Conservation (phyloP, 192 early-diverging fungal species). For the Cladochytrium replicatum region DNA sequence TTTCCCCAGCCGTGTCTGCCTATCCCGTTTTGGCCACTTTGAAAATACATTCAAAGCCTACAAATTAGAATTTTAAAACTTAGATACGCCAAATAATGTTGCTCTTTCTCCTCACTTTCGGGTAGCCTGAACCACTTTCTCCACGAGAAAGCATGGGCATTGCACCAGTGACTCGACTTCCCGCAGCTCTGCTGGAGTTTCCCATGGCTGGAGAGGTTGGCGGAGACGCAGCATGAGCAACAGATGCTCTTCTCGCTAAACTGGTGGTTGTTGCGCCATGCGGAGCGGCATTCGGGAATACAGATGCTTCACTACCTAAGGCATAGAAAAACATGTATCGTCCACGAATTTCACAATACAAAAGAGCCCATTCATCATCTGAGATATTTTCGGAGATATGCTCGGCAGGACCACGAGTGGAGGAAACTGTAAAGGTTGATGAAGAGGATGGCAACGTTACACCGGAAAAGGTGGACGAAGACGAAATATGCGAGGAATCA, state of each 20-base stretch:
- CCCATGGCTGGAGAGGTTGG: neutral
- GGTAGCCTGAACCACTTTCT: too few relatives aligned
- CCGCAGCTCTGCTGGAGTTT: slow-evolving; percentile 1
- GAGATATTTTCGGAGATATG: slow-evolving; percentile 4
- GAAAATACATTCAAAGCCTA: too few relatives aligned
- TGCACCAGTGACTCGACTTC: slow-evolving; percentile 1
- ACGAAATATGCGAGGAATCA: too few relatives aligned
- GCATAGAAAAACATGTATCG: slow-evolving; percentile 37
- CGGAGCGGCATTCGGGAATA: slow-evolving; percentile 7
- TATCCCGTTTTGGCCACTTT: too few relatives aligned
- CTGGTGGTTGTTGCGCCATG: neutral
- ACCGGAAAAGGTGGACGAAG: too few relatives aligned
- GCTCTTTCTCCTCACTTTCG: too few relatives aligned
- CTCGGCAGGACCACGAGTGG: neutral
- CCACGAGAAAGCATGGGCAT: slow-evolving; percentile 1
- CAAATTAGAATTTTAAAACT: too few relatives aligned
- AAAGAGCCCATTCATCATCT: slow-evolving; percentile 32
- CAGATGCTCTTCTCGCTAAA: neutral
- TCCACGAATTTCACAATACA: slow-evolving; percentile 32
- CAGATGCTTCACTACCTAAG: slow-evolving; percentile 2
- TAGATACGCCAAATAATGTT: too few relatives aligned
- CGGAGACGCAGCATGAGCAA: neutral
- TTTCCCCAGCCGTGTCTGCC: too few relatives aligned
- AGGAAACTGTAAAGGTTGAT: neutral
- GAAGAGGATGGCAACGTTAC: neutral